phyloP scores from a whole-genome alignment of 2,329 filamentous ascomycete species.

The Sclerotinia glacialis region DNA sequence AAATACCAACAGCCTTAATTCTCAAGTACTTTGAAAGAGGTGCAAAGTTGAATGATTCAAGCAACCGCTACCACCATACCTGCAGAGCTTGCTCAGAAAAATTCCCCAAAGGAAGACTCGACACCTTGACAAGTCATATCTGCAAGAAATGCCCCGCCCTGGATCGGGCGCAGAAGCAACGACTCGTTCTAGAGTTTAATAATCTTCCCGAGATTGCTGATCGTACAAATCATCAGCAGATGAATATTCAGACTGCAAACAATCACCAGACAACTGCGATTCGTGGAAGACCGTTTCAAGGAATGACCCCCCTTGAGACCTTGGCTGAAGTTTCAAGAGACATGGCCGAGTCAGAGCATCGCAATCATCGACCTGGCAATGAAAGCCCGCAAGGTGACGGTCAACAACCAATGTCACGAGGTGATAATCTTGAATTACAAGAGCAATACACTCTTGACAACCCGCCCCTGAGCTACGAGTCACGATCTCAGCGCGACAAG shows the following conservation, averaged over 20 bases:
- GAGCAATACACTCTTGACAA: slow-evolving; percentile 60
- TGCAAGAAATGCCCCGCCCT: slow-evolving; percentile 84
- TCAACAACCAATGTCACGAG: slow-evolving; percentile 29
- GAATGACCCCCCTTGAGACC: slow-evolving; percentile 75
- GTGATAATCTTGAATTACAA: slow-evolving; percentile 50
- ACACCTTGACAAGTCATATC: slow-evolving; percentile 76
- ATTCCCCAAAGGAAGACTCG: slow-evolving; percentile 85
- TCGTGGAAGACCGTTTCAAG: slow-evolving; percentile 42
- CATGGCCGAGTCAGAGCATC: slow-evolving; percentile 64
- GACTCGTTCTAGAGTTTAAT: slow-evolving; percentile 69
- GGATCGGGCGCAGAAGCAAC: slow-evolving; percentile 69
- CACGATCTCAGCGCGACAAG: slow-evolving; percentile 39
- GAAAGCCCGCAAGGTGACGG: slow-evolving; percentile 41
- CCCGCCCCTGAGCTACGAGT: slow-evolving; percentile 51
- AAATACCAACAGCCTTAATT: slow-evolving; percentile 53
- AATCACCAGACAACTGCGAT: slow-evolving; percentile 27
- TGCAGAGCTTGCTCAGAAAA: slow-evolving; percentile 86
- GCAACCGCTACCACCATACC: slow-evolving; percentile 87
- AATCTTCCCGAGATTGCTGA: slow-evolving; percentile 57
- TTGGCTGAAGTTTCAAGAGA: slow-evolving; percentile 84
- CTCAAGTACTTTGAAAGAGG: slow-evolving; percentile 86
- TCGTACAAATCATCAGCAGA: slow-evolving; percentile 40
- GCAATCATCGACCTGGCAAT: slow-evolving; percentile 51
- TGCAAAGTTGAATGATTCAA: slow-evolving; percentile 80
- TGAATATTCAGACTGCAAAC: slow-evolving; percentile 14